Evolutionary conservation across 805 yeast species (phyloP), one percentile per base, ranked within the genome.

Genomic region (Metschnikowia cubensis): DNA sequence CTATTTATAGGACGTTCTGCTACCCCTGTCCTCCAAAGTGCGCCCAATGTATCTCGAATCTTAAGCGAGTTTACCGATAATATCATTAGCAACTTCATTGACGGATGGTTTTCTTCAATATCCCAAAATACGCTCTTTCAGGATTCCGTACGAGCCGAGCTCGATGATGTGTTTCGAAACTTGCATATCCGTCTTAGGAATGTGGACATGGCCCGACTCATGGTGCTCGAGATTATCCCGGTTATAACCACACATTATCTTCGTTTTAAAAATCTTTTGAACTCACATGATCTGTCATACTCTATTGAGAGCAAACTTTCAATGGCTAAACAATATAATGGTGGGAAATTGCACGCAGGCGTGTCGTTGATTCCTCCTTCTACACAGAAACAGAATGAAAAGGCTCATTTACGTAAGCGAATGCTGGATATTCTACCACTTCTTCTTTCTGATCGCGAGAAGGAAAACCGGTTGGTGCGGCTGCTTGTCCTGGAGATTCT

Each of bases 401-500:
- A 76, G 59, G 59, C 60, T 14, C 82, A 84, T 68, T 64, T 87
- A 2, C 63, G 83, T 29, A 60, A 59, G 0, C 64, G 70, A 31
- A 58, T 83, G 0, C 65, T 66, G 0, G 62, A 64, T 22, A 47
- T 85, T 1, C 55, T 87, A 1, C 84, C 85, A 0, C 59, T 54
- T 13, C 45, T 89, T 1, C 57, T 89, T 0, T 75, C 83, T 1
- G 59, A 60, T 3, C 58, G 59, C 7, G 84, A 77, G 39, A 76
- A 74, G 22, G 51, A 65, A 2, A 82, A 85, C 8, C 71, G 71
- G 0, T 71, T 83, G 3, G 82, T 81, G 0, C 50, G 55, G 0
- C 63, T 76, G 0, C 67, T 91, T 8, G 58, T 85, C 0, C 70
- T 83, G 35, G 96, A 91, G 58, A 71, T 91, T 5, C 47, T 89